phyloP scores from a whole-genome alignment of 192 early-diverging fungal genomes.

The Coemansia nantahalensis region DNA sequence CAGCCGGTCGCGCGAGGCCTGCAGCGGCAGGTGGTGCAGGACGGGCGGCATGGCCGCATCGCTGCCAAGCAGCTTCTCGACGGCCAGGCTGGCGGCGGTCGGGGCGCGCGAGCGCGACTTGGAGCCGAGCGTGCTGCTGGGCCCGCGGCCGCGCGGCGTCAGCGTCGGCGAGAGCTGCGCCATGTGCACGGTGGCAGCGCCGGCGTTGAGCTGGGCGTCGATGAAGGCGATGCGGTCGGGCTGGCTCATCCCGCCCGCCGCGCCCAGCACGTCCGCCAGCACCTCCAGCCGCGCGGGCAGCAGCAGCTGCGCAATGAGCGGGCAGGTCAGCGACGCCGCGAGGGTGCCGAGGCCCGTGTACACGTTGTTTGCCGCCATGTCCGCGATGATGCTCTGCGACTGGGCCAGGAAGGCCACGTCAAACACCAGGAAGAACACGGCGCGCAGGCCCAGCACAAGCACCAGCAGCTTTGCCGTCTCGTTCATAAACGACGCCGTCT shows the following conservation, averaged over 20 bases:
- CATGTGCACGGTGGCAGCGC: conserved; percentile 8
- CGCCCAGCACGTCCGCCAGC: conserved; percentile 17
- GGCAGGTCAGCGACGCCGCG: conserved; percentile 23
- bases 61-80: conserved; percentile 30
- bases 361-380: conserved; percentile 26
- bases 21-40: not conserved
- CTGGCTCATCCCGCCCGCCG: conserved; percentile 19
- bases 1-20: not conserved
- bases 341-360: conserved; percentile 37
- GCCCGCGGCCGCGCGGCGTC: conserved; percentile 21
- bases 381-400: not conserved
- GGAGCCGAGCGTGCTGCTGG: conserved; percentile 16
- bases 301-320: conserved; percentile 20
- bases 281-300: conserved; percentile 19
- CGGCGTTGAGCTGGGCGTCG: conserved; percentile 15
- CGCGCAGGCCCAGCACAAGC: conserved; percentile 21
- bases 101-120: conserved; percentile 38
- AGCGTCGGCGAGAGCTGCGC: conserved; percentile 12
- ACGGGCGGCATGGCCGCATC: too few species aligned
- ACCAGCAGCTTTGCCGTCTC: conserved; percentile 14
- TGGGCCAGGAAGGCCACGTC: conserved; percentile 49
- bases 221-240: conserved; percentile 22
- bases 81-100: conserved; percentile 42
- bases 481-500: conserved; percentile 31
- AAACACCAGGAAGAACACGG: conserved; percentile 29